phyloP scores from a whole-genome alignment of 805 yeast genomes.

The Nakazawaea holstii region DNA sequence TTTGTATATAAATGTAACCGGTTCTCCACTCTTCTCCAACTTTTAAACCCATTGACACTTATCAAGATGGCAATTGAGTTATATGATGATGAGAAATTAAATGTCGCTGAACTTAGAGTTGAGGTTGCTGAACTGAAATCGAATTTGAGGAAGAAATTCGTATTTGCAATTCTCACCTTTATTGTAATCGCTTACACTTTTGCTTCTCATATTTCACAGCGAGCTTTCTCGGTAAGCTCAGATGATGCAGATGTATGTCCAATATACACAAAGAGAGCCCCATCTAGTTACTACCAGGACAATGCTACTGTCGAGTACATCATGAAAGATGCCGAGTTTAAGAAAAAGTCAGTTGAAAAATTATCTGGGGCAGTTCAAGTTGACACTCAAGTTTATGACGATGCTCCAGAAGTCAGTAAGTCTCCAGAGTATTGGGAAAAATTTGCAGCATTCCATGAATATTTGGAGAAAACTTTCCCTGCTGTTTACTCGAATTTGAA shows the following conservation, averaged over 20 bases:
- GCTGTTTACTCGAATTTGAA: conserved; percentile 38
- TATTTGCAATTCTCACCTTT: not conserved
- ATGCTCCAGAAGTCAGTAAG: conserved; percentile 33
- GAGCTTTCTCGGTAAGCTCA: not conserved
- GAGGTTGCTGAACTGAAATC: not conserved
- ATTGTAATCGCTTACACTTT: not conserved
- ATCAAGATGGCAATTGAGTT: conserved; percentile 2
- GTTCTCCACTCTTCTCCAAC: no score
- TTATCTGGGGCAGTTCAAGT: conserved; percentile 53
- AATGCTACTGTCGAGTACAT: conserved; percentile 7
- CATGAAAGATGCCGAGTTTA: conserved; percentile 25
- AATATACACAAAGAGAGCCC: conserved; percentile 1
- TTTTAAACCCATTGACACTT: no score
- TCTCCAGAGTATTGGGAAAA: conserved; percentile 45
- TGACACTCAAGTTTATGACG: conserved; percentile 58
- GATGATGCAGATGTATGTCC: conserved; percentile 3
- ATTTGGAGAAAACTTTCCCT: conserved; percentile 52
- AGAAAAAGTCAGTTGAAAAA: conserved; percentile 32
- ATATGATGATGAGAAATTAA: not conserved
- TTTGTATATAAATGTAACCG: no score
- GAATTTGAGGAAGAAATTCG: not conserved
- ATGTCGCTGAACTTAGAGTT: not conserved
- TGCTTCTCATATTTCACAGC: not conserved
- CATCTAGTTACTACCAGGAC: conserved; percentile 2
- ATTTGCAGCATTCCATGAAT: conserved; percentile 45